Evolutionary conservation across 192 early-diverging fungal genomes (phyloP).

Genomic region (Backusella tuberculispora): DNA sequence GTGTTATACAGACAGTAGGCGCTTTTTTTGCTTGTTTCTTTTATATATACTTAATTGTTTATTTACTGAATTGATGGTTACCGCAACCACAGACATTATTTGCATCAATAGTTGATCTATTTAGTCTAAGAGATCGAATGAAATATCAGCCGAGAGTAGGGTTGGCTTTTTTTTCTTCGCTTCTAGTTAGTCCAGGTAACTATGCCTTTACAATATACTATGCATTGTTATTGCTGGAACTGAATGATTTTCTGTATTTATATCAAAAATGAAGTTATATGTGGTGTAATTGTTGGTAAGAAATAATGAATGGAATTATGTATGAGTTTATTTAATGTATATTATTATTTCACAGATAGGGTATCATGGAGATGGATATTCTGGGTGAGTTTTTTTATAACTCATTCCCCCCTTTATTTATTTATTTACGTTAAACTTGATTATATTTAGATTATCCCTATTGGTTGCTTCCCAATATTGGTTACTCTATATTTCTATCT

Average conservation of each 20-base stretch:
- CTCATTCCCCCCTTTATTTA: too few species aligned
- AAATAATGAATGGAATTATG: background rate
- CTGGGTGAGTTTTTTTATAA: background rate
- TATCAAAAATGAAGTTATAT: background rate
- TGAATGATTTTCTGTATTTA: too few species aligned
- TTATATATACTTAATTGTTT: too few species aligned
- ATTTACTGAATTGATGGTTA: too few species aligned
- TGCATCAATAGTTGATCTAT: background rate
- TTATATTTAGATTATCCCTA: background rate
- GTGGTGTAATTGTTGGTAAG: background rate
- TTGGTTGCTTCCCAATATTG: background rate
- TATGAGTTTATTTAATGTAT: background rate
- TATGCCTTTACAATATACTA: too few species aligned
- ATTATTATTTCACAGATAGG: background rate
- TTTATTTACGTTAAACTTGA: too few species aligned
- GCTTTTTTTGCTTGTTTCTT: too few species aligned
- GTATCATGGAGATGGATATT: conserved; percentile 1
- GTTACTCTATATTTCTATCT: background rate
- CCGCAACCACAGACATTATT: background rate
- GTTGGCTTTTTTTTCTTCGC: background rate
- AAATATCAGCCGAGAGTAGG: background rate
- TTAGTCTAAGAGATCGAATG: background rate
- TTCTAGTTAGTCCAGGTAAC: background rate
- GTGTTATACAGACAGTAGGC: too few species aligned
- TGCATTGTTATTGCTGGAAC: too few species aligned